Base-by-base conservation (phyloP, 345 rosid genomes). In the Gossypium australe region DNA sequence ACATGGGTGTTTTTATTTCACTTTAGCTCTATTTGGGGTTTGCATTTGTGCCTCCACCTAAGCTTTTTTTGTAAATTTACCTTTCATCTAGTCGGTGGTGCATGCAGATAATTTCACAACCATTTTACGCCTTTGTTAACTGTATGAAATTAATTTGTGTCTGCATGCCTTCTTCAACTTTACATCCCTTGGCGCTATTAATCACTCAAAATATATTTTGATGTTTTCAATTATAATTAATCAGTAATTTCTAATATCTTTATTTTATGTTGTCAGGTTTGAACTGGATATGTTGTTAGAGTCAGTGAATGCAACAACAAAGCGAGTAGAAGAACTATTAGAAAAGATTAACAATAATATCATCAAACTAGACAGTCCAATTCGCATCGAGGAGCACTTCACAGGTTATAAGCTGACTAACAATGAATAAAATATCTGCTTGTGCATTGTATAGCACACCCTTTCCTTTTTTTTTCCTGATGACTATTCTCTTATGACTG, bases 281-380 rank as follows among this genome's bases (percentile, higher is more conserved):
- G 99, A 95, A 86, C 84, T 95, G 84, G 99, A 95, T 84, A 91
- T 95, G 98, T 49, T 95, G 82, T 80, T 95, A 83, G 99, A 95
- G 80, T 93, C 99, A 73, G 97, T 88, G 67, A 91, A 90, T 76
- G 88, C 83, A 38, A 88, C 99, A 25, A 85, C 88, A 47, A 90
- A 88, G 83, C 94, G 86, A 12, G 97, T 95, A 20, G 99, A 93
- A 78, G 97, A 93, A 80, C 77, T 95, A 65, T 82, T 90, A 67
- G 94, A 87, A 51, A 90, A 93, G 86, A 82, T 91, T 53, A 90
- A 84, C 77, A 85, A 81, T 72, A 89, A 90, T 71, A 85, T 85
- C 22, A 82, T 90, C 75, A 86, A 87, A 86, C 64, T 79, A 4
- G 89, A 93, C 27, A 59, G 80, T 75, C 89, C 91, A 76, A 78